Base-by-base conservation (phyloP, 768 basidiomycete genomes). In the Sporobolomyces roseus region DNA sequence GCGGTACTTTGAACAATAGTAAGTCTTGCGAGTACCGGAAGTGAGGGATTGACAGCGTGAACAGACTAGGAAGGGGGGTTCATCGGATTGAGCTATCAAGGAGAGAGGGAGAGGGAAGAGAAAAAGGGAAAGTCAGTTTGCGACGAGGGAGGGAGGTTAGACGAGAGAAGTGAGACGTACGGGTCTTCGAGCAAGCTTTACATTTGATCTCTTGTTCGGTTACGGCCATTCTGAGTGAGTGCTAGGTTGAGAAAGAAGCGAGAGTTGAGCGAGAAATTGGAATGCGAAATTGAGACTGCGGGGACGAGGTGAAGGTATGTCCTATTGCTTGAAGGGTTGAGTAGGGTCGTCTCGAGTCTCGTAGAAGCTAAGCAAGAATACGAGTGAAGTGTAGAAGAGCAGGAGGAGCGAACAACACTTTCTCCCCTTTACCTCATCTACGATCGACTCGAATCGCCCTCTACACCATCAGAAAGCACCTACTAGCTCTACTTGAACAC, bases 1-100 rank as follows among this genome's bases (percentile, higher is more conserved):
- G n/a, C n/a, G n/a, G n/a, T n/a, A 60, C 58, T 60, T 60, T 60
- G 58, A 60, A 32, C 58, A 60, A 32, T 60, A 60, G 23, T 49
- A 60, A 21, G 58, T 60, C 32, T 60, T 60, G 45, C 58, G 58
- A 30, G 30, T 2, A 14, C 45, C 45, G 2, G 23, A 4, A 2
- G 58, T 60, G 7, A 46, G 29, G 17, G 58, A 8, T 25, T 46
- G 58, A 48, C 58, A 60, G 30, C 58, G 10, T 19, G 58, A 46
- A 25, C 58, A 60, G 16, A 60, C 58, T 43, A 60, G 58, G 45
- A 60, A 60, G 21, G 58, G 13, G 21, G 14, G 14, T 3, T 46
- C 30, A 21, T 23, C 58, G 29, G 32, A 33, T 4, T 48, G 30
- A 46, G 30, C 30, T 46, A 21, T 7, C 17, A 48, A 23, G 13